Evolutionary conservation across 106 monocot species (phyloP).

Genomic region (Dendrobium officinale): DNA sequence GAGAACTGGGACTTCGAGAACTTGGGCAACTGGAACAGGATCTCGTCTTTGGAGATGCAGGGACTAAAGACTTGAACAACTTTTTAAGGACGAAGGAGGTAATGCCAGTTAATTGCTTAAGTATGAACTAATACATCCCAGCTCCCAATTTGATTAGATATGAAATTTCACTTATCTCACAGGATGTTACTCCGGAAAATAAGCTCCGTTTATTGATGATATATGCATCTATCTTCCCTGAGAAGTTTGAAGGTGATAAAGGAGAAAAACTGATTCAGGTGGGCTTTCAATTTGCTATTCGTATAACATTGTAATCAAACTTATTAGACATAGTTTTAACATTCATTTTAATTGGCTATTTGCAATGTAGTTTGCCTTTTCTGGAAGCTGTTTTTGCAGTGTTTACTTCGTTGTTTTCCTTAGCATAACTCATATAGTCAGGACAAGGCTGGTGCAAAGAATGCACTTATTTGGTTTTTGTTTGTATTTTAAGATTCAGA

Average conservation of each 20-base stretch:
- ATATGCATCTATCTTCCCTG: constrained; percentile 23
- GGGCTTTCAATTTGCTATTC: background rate
- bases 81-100: constrained; percentile 83
- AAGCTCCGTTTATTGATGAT: constrained; percentile 25
- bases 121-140: background rate
- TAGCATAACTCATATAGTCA: too few relatives aligned
- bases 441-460: too few relatives aligned
- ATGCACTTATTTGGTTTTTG: too few relatives aligned
- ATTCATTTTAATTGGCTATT: too few relatives aligned
- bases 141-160: background rate
- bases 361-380: too few relatives aligned
- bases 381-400: too few relatives aligned
- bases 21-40: constrained; percentile 90
- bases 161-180: background rate
- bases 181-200: constrained; percentile 22
- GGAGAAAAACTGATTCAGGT: constrained; percentile 29
- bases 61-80: constrained; percentile 86
- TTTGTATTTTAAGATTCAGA: too few relatives aligned
- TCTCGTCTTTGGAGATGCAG: constrained; percentile 97
- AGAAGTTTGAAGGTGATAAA: constrained; percentile 33
- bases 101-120: background rate
- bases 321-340: too few relatives aligned
- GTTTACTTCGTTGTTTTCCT: too few relatives aligned
- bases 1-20: constrained; percentile 71
- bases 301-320: background rate